Evolutionary conservation across 2,329 filamentous ascomycete genomes (phyloP), one percentile per base, ranked within the genome.

Genomic region (Leptographium wingfieldii): DNA sequence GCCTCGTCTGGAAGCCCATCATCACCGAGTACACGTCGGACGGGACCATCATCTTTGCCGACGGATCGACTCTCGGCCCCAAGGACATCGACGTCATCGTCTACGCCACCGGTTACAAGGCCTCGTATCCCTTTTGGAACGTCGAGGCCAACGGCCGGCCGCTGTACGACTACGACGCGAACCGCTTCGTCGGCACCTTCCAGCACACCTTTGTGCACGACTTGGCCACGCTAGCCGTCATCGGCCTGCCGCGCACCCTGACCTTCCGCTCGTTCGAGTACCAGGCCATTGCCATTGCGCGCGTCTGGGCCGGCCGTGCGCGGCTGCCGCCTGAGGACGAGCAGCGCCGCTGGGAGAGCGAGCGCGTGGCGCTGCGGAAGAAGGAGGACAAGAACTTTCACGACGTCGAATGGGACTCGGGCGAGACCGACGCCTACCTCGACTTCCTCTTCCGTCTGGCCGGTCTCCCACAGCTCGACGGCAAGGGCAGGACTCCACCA

Each of bases 31-130:
- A 77, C 65, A 63, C 69, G 29, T 11, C 70, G 56, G 69, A 74
- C 66, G 73, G 77, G 31, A 62, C 75, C 51, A 72, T 78, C 16
- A 67, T 76, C 0, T 72, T 79, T 7, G 73, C 79, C 52, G 78
- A 83, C 62, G 83, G 80, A 1, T 78, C 90, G 0, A 73, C 76
- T 19, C 87, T 91, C 59, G 49, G 48, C 2, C 43, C 46, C 1
- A 73, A 74, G 2, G 75, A 84, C 31, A 72, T 97, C 60, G 91
- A 96, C 67, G 80, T 82, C 1, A 74, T 96, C 6, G 70, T 96
- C 33, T 96, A 94, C 72, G 91, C 88, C 68, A 96, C 92, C 0
- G 92, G 92, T 0, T 97, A 95, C 68, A 81, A 94, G 62, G 95
- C 90, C 71, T 85, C 86, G 3, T 88, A 87, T 60, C 90, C 91